Base-by-base conservation (phyloP, 78 protist genomes). In the slime mould (Dictyostelium discoideum) region DNA sequence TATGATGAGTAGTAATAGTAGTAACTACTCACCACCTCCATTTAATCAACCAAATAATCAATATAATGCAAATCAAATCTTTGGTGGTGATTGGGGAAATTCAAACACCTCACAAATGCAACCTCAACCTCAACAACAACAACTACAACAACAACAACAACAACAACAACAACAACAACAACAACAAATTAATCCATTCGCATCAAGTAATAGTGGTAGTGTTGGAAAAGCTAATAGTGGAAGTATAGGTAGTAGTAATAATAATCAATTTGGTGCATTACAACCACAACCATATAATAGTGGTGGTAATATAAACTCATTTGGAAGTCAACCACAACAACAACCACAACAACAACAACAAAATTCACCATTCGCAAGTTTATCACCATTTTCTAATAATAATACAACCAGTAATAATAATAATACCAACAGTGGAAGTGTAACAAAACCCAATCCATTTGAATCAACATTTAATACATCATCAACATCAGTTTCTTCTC, bases 341-440 rank as follows among this genome's bases (percentile, higher is more conserved):
- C 93, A 84, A 39, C 78, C 46, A 29, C 69, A 60, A 78, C 76
- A 78, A 29, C 69, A 60, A 78, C 76, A 78, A 69, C 67, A 89
- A 42, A 60, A 81, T 6, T 78, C 94, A 40, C 86, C 94, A 67
- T 89, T 89, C 69, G 86, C 94, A 39, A 39, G 67, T 9, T 60
- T 87, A 40, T 89, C 94, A 67, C 87, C 87, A 89, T 89, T 81
- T 67, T 44, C 81, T 32, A 32, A 32, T 32, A n/a, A 32, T 32
- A 89, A 69, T 69, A 44, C 32, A 24, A 69, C 5, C 6, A 44
- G 10, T 24, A 26, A 13, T 20, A 63, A 39, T 69, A 63, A 26
- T n/a, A 39, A 10, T 67, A 76, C 69, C 22, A 85, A 39, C 24
- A 76, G 93, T 63, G 93, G 78, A 39, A 87, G 84, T 46, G 83